Conservation (phyloP, 1,284 basidiomycete species). For the Sanguinoderma infundibulare region DNA sequence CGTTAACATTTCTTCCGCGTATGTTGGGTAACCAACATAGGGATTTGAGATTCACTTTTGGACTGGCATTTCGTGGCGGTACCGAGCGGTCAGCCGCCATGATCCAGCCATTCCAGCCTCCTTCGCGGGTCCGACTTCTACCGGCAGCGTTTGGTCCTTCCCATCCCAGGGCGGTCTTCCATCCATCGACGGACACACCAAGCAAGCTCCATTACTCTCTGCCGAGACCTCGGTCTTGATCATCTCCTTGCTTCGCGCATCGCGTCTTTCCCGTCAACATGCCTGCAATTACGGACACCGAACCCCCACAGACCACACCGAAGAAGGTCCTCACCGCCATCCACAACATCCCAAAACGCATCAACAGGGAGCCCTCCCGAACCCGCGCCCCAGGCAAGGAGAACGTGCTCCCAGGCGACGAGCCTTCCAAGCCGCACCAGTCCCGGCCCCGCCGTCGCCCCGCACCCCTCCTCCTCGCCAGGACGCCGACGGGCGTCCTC, state of each 20-base stretch:
- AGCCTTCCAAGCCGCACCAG: background rate
- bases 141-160: background rate
- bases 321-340: constrained; percentile 28
- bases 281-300: constrained; percentile 6
- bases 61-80: no score
- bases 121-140: no score
- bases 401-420: constrained; percentile 20
- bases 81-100: background rate
- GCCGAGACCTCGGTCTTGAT: no score
- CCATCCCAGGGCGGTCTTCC: background rate
- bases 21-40: no score
- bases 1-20: no score
- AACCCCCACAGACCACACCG: constrained; percentile 14
- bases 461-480: constrained; percentile 16
- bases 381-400: constrained; percentile 23
- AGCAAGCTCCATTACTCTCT: background rate
- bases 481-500: constrained; percentile 7
- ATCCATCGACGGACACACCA: background rate
- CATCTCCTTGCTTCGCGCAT: background rate
- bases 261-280: background rate
- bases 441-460: constrained; percentile 15
- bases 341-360: constrained; percentile 29
- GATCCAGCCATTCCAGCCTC: background rate
- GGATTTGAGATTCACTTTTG: no score
- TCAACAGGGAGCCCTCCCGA: constrained; percentile 8